Evolutionary conservation across 2,329 filamentous ascomycete species (phyloP), one percentile per base, ranked within the genome.

Genomic region (Colletotrichum simmondsii): DNA sequence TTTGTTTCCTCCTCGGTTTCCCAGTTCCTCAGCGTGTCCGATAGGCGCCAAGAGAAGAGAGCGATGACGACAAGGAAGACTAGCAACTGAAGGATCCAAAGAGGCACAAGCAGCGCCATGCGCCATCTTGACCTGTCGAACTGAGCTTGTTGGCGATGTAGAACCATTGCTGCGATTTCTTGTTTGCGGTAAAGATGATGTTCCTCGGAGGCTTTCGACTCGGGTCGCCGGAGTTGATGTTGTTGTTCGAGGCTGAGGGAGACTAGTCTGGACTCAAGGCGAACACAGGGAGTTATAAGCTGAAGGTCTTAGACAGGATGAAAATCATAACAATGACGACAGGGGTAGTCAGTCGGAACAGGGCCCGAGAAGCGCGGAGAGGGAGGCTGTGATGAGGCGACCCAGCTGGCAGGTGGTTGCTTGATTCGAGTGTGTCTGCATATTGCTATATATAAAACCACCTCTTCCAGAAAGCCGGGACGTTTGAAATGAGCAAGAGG

Each of bases 71-170:
- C 77, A 62, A 87, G 76, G 56, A 88, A 78, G 22, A 90, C 79
- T 3, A 79, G 76, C 4, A 87, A 78, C 77, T 91, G 88, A 5
- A 86, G 74, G 8, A 80, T 76, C 89, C 89, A 91, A 56, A 83
- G 82, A 7, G 88, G 88, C 1, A 87, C 73, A 30, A 91, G 79
- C 4, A 90, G 65, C 58, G 76, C 76, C 68, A 85, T 81, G 65
- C 84, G 83, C 89, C 89, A 91, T 78, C 82, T 82, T 19, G 89
- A 85, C 35, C 87, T 84, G 68, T 84, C 83, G 74, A 88, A 90
- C 71, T 88, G 85, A 32, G 86, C 86, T 74, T 89, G 86, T 46
- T 88, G 83, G 74, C 86, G 83, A 73, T 89, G 86, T 56, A 80
- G 83, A 59, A 81, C 84, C 77, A 84, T 82, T 49, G 75, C 79